Base-by-base conservation (phyloP, 169 alveolate species). In the Plasmodium ovale region DNA sequence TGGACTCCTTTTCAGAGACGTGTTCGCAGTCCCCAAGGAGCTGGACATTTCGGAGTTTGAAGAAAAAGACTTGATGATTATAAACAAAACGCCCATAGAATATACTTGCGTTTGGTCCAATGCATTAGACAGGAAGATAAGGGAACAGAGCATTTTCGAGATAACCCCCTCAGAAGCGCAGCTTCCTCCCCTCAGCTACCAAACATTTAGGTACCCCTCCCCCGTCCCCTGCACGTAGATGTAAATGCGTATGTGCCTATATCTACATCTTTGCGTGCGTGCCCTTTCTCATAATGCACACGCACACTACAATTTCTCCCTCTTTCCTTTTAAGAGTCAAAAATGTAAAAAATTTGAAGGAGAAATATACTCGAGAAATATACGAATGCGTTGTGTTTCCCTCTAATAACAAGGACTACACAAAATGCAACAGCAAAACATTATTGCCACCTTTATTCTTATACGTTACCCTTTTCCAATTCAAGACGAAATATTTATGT, bases 91-190 rank as follows among this genome's bases (percentile, higher is more conserved):
- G 12, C 79, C 89, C 16, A 42, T 79, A 25, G 82, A 79, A 68
- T 79, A 79, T 42, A 79, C 89, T 53, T 79, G 89, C 19, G 82
- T 79, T 19, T 79, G 89, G 89, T 51, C 70, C 49, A 79, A 64
- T 56, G 67, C 70, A 7, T 21, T 79, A 27, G 79, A 65, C 44
- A 35, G 7, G 16, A 27, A 70, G 21, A 79, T 19, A 79, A 54
- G 16, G 51, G 60, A 64, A 9, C 6, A 21, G 19, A 65, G 67
- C 19, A 35, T 39, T 54, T 79, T 79, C 51, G 69, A 47, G 29
- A 58, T 79, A 53, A 53, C 65, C 21, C 89, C 89, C 23, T 29
- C 10, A 58, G 89, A 79, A 58, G 77, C 89, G 35, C 79, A 62
- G 42, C 82, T 79, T 3, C 49, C 14, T 19, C 89, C 89, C n/a